Percentiles rank a stretch among this genome's conserved stretches.
These are phyloP conservation scores for Haberlea rhodopensis DNA, from an alignment of 257 asterid species.

Conservation along the genomic window DNA sequence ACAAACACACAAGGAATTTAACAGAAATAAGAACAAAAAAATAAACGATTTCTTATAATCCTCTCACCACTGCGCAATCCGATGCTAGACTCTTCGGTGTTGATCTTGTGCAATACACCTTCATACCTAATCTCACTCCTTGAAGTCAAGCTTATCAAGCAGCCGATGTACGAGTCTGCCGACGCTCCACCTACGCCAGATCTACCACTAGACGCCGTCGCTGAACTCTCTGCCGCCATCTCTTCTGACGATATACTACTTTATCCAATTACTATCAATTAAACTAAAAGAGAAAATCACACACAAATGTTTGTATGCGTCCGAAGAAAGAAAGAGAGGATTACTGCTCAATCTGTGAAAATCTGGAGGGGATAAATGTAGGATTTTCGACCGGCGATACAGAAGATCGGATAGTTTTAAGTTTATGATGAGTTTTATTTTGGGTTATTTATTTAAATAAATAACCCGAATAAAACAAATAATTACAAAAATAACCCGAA, in stretches of 20 bases:
- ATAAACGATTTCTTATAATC: neutral
- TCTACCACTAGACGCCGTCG: slow-evolving; percentile 46
- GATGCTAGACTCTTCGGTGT: slow-evolving; percentile 94
- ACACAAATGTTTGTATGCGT: neutral
- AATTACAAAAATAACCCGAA: too few species aligned
- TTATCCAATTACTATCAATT: neutral
- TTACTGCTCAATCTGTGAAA: too few species aligned
- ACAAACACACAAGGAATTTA: neutral
- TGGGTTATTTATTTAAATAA: too few species aligned
- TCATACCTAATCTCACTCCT: slow-evolving; percentile 96
- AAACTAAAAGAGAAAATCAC: neutral
- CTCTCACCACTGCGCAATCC: slow-evolving; percentile 84
- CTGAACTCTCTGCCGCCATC: slow-evolving; percentile 69
- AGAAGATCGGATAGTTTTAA: too few species aligned
- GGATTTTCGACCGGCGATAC: too few species aligned
- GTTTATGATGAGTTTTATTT: too few species aligned
- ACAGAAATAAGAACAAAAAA: neutral
- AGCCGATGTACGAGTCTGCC: slow-evolving; percentile 89
- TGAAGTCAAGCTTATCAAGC: slow-evolving; percentile 90
- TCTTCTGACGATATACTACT: slow-evolving; percentile 1
- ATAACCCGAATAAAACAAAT: too few species aligned
- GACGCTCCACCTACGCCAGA: slow-evolving; percentile 63
- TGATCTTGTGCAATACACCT: slow-evolving; percentile 80
- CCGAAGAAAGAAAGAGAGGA: neutral
- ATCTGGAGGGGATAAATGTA: neutral